Evolutionary conservation across 202 grass and related monocot genomes (phyloP), one percentile per base, ranked within the genome.

Genomic region (Panicum hallii): DNA sequence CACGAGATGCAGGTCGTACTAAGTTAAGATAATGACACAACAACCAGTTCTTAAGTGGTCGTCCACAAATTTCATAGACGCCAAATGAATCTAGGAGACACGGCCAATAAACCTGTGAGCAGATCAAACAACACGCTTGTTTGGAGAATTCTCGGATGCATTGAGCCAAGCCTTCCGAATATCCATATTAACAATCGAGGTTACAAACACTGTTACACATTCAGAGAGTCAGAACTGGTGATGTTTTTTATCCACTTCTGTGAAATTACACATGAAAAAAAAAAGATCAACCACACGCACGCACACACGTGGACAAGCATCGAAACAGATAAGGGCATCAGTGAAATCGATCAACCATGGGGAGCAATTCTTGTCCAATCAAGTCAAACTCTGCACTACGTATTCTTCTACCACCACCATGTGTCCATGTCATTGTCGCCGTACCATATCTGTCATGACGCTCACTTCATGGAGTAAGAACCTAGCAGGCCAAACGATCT

Each of bases 401-500:
- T 74, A 61, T 69, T 11, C 63, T 66, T 74, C 84, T 71, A 82
- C 67, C 38, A 40, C 52, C 38, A 23, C 61, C 44, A 74, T 72
- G 47, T 53, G 70, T 38, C 40, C 70, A 56, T 44, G 64, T 69
- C 50, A 80, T 56, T 67, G 34, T 17, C 5, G 1, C 63, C 12
- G 78, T 68, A 68, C 63, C 77, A 54, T 74, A 22, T 45, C 15
- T 34, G 49, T 87, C 40, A 49, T 12, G 2, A 7, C 48, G 22
- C n/a, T 77, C 55, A 72, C 70, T 73, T 83, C 74, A 61, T n/a
- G 6, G 77, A 82, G 70, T 85, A 85, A 34, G 67, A 87, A 17
- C 82, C 85, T 47, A 83, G 67, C 63, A 89, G 83, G 76, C 91
- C 71, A 42, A 91, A 95, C 17, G 86, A 91, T 78, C 90, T 84